Evolutionary conservation across 371 early-diverging fungal species (phyloP), one percentile per base, ranked within the genome.

Genomic region (Rhizopus microsporus): DNA sequence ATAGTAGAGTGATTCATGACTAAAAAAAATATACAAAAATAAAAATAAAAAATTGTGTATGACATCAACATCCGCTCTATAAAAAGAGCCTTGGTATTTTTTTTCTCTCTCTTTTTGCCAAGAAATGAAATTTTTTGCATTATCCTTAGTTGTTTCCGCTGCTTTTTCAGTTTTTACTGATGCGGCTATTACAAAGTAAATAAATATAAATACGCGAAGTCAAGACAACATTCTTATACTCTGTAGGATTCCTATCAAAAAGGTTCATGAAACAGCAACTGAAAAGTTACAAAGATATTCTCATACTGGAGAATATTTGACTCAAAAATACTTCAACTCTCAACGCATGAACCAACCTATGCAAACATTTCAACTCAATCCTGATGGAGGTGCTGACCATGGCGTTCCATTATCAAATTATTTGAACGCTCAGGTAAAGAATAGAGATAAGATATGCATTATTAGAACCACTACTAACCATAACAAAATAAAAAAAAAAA

Each of bases 331-430:
- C 77, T 80, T 90, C 74, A 76, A 80, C 16, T 61, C 74, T 8
- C 57, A 65, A 33, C 73, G 71, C 43, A 68, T 74, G 37, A 62
- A 67, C 10, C 62, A 67, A 46, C 59, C 64, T 30, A 66, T 69
- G 42, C 69, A 76, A 43, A 64, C 80, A 37, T 69, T 81, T 48
- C 69, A 75, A 39, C 32, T 62, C 0, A 79, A 85, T 60, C 63
- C 72, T 13, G 75, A 81, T 35, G 88, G 86, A 56, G 69, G 70
- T 8, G 80, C 77, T 13, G 55, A 80, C 3, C 88, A 89, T 59
- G 89, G 90, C 33, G 87, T 94, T 12, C 93, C 96, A 9, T 79
- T 93, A 29, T 87, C 89, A 39, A 91, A 96, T 84, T 96, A 87
- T 63, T 85, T 93, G 90, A 94, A 97, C 65, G 96, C 96, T 13